Evolutionary conservation across 495 filamentous ascomycete genomes (phyloP), one percentile per base, ranked within the genome.

Genomic region (Penicillium alfredii): DNA sequence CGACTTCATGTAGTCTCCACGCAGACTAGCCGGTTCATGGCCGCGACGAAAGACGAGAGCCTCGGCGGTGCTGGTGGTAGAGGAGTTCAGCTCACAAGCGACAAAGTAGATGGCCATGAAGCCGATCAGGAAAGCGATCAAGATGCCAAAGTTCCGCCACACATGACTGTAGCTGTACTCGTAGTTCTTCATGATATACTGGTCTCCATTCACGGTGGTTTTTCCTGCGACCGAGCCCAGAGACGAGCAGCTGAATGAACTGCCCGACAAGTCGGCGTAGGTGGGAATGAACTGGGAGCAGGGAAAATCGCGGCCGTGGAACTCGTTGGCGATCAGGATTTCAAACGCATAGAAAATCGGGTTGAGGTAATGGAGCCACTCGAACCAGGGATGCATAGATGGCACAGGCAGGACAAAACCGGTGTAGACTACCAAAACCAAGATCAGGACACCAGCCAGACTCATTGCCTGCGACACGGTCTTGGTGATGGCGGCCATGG

Each of bases 141-240:
- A 66, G 41, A 84, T 73, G 0, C 78, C 80, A 33, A 82, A 60
- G 37, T 83, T 82, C 7, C 78, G 59, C 80, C 80, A 84, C 3
- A 81, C 57, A 38, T 84, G 75, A 3, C 47, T 51, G 27, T 68
- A 66, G 7, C 55, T 63, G 38, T 83, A 83, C 1, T 42, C 37
- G 45, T 71, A 83, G 18, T 68, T 72, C 6, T 55, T 35, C 24
- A 57, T 18, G 19, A 79, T 68, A 42, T 71, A 81, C 9, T 51
- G 48, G 25, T 60, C 65, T 11, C 77, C 73, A 29, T 40, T 54
- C 3, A 82, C 72, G n/a, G 53, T 44, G 2, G 49, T 47, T 8
- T 53, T 51, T 4, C 74, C 78, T 4, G 70, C 63, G 0, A 39
- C 49, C 4, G 69, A 64, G 4, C 79, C 77, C 24, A 65, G 52